Conservation (phyloP, 2,329 filamentous ascomycete genomes). For the Keithomyces neogunnii region DNA sequence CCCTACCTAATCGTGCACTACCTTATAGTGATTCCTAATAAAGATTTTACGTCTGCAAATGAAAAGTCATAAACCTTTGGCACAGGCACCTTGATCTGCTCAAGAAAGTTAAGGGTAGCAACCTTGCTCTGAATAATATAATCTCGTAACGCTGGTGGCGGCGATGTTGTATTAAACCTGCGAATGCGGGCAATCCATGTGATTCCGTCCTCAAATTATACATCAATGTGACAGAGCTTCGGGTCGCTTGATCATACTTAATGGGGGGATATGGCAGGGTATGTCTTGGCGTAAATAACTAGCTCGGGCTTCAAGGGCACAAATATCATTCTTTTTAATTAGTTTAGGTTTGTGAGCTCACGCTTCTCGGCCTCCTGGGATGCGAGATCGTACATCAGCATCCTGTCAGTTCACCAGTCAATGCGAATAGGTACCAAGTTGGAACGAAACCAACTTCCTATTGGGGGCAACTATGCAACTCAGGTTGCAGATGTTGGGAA, state of each 20-base stretch:
- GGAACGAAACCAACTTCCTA: conserved; percentile 24
- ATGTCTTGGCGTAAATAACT: conserved; percentile 25
- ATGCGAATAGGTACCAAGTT: background rate
- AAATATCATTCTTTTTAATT: conserved; percentile 25
- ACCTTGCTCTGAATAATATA: conserved; percentile 31
- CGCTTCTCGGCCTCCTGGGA: conserved; percentile 22
- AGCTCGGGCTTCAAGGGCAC: conserved; percentile 26
- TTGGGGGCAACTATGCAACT: conserved; percentile 24
- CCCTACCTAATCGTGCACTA: no score
- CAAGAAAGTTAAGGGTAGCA: conserved; percentile 31
- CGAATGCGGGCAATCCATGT: conserved; percentile 34
- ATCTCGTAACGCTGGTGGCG: conserved; percentile 22
- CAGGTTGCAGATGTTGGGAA: conserved; percentile 20
- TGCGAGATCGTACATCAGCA: conserved; percentile 23
- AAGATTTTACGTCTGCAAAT: conserved; percentile 15
- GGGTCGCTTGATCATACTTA: conserved; percentile 24
- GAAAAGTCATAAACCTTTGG: conserved; percentile 29
- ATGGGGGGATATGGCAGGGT: conserved; percentile 25
- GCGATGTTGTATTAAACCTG: conserved; percentile 29
- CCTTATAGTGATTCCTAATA: no score
- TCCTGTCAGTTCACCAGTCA: conserved; percentile 20
- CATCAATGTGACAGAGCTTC: conserved; percentile 27
- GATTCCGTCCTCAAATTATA: conserved; percentile 33
- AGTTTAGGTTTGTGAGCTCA: conserved; percentile 25
- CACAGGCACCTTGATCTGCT: conserved; percentile 24